Evolutionary conservation across 441 rosid species (phyloP).

Genomic region (Cnidoscolus chayamansa): DNA sequence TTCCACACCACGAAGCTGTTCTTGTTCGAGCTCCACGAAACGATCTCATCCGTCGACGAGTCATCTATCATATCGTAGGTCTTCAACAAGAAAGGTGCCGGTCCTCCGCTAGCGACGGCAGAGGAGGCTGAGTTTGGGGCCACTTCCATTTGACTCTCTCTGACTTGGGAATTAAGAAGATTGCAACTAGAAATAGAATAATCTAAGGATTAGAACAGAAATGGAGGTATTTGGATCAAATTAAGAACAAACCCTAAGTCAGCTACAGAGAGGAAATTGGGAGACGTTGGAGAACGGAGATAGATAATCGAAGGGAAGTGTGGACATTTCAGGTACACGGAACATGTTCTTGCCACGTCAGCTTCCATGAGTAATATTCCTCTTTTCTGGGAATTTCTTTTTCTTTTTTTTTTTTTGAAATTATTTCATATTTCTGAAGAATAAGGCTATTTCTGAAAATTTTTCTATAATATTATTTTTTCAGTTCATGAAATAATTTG

Average conservation of each 20-base stretch:
- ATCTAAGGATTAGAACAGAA: background rate
- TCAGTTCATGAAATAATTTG: no score
- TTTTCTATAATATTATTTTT: no score
- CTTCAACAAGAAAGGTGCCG: conserved; percentile 74
- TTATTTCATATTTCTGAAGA: no score
- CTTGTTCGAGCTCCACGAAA: conserved; percentile 66
- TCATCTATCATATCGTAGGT: conserved; percentile 93
- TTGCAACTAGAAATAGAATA: background rate
- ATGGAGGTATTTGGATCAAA: background rate
- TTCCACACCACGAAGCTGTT: conserved; percentile 88
- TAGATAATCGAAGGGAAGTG: no score
- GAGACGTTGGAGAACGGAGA: background rate
- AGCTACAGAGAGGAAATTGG: background rate
- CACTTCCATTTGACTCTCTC: conserved; percentile 22
- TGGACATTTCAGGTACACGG: no score
- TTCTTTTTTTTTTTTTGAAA: no score
- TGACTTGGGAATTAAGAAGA: no score
- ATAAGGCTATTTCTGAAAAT: no score
- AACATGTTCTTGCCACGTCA: no score
- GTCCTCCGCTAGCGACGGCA: conserved; percentile 35
- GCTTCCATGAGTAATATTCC: no score
- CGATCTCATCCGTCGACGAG: conserved; percentile 65
- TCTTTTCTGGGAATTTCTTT: no score
- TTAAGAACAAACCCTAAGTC: background rate
- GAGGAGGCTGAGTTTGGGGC: conserved; percentile 18